Conservation (phyloP, 805 yeast genomes). For the Myxozyma monticola region DNA sequence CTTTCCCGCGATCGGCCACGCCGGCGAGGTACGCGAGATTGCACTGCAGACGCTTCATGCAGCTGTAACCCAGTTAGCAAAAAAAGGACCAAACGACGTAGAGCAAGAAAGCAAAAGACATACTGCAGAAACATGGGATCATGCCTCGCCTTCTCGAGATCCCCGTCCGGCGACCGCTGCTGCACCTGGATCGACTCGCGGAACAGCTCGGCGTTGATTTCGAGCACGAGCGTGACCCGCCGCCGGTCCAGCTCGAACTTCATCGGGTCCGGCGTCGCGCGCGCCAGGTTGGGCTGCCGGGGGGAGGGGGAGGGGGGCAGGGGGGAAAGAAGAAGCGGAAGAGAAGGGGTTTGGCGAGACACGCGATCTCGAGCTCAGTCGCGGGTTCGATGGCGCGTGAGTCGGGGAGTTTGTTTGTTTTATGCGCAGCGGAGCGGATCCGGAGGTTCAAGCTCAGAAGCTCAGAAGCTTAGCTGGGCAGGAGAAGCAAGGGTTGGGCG, state of each 20-base stretch:
- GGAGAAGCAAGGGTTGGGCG: too few relatives aligned
- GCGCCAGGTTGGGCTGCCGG: too few relatives aligned
- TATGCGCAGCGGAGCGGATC: too few relatives aligned
- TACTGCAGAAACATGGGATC: constrained; percentile 29
- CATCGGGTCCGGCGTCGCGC: constrained; percentile 8
- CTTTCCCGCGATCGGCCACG: constrained; percentile 34
- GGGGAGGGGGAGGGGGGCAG: too few relatives aligned
- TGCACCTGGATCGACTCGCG: constrained; percentile 30
- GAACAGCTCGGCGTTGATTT: constrained; percentile 38
- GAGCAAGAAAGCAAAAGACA: not conserved
- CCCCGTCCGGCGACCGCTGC: constrained; percentile 11
- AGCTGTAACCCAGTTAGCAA: constrained; percentile 12
- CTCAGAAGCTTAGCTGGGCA: too few relatives aligned
- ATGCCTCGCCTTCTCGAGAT: constrained; percentile 21
- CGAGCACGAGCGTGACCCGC: constrained; percentile 36
- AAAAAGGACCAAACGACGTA: not conserved
- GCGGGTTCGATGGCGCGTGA: too few relatives aligned
- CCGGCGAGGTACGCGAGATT: constrained; percentile 41
- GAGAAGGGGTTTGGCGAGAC: too few relatives aligned
- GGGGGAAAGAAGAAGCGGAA: too few relatives aligned
- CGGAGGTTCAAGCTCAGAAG: too few relatives aligned
- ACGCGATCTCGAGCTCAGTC: too few relatives aligned
- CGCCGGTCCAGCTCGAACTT: constrained; percentile 34
- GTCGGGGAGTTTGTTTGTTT: too few relatives aligned
- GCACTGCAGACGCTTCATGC: constrained; percentile 40